Conservation (phyloP, 352 stramenopile genomes). For the Peronospora belbahrii region DNA sequence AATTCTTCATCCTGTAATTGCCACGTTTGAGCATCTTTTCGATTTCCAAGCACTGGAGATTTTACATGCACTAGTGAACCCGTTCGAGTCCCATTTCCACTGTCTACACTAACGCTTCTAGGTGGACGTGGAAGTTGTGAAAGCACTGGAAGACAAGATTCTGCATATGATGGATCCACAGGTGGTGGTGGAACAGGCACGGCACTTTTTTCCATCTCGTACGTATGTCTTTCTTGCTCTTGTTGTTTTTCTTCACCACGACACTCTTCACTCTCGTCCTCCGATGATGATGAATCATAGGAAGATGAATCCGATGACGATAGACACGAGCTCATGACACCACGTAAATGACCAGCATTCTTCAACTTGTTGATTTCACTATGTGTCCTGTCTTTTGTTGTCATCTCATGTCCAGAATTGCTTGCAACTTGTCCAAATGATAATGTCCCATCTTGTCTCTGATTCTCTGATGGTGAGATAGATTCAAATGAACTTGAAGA, state of each 20-base stretch:
- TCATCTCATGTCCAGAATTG: no score
- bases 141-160: conserved; percentile 42
- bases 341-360: conserved; percentile 36
- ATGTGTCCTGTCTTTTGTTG: no score
- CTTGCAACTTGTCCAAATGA: conserved; percentile 26
- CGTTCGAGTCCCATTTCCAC: conserved; percentile 17
- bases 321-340: conserved; percentile 35
- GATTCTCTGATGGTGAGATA: conserved; percentile 22
- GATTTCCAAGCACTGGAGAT: conserved; percentile 45
- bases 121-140: conserved; percentile 32
- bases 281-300: conserved; percentile 40
- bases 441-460: conserved; percentile 18
- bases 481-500: conserved; percentile 14
- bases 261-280: conserved; percentile 32
- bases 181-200: conserved; percentile 11
- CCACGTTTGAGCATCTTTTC: conserved; percentile 61
- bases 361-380: no score
- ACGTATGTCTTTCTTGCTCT: no score
- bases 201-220: conserved; percentile 4
- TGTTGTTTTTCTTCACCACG: no score
- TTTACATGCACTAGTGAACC: conserved; percentile 38
- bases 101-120: conserved; percentile 42
- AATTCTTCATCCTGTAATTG: conserved; percentile 66
- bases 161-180: conserved; percentile 38
- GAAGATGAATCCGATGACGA: conserved; percentile 50